Evolutionary conservation across 2,329 filamentous ascomycete genomes (phyloP).

Genomic region (Nemania abortiva): DNA sequence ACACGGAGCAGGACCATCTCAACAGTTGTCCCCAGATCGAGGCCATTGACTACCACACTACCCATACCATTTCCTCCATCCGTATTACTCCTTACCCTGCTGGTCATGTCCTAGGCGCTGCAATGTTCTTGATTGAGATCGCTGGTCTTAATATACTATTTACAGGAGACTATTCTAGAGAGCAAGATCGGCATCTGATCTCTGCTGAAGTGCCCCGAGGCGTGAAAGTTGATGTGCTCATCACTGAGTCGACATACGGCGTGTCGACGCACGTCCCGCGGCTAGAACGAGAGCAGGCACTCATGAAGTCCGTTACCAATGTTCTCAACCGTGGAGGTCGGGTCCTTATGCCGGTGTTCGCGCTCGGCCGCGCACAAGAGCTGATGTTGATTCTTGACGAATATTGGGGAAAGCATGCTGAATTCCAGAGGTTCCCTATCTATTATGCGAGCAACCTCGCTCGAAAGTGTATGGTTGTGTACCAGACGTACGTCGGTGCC

Average conservation of each 20-base stretch:
- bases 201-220: conserved; percentile 90
- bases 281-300: conserved; percentile 87
- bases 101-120: conserved; percentile 96
- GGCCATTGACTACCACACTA: conserved; percentile 98
- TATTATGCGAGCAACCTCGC: conserved; percentile 98
- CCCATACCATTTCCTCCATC: conserved; percentile 95
- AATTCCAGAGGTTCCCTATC: conserved; percentile 91
- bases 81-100: conserved; percentile 97
- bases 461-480: conserved; percentile 97
- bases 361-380: conserved; percentile 92
- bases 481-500: conserved; percentile 96
- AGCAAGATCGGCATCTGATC: conserved; percentile 94
- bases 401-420: conserved; percentile 91
- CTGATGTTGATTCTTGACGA: conserved; percentile 94
- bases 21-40: conserved; percentile 95
- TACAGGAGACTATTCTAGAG: conserved; percentile 96
- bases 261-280: conserved; percentile 94
- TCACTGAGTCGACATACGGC: conserved; percentile 97
- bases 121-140: conserved; percentile 98
- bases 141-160: conserved; percentile 97
- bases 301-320: conserved; percentile 95
- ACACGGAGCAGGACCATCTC: conserved; percentile 94
- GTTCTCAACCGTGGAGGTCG: conserved; percentile 92
- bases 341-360: conserved; percentile 94
- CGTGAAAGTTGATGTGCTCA: conserved; percentile 94